These are phyloP conservation scores for Verruconis gallopava DNA, from an alignment of 2,329 filamentous ascomycete genomes.

Conservation along the genomic window DNA sequence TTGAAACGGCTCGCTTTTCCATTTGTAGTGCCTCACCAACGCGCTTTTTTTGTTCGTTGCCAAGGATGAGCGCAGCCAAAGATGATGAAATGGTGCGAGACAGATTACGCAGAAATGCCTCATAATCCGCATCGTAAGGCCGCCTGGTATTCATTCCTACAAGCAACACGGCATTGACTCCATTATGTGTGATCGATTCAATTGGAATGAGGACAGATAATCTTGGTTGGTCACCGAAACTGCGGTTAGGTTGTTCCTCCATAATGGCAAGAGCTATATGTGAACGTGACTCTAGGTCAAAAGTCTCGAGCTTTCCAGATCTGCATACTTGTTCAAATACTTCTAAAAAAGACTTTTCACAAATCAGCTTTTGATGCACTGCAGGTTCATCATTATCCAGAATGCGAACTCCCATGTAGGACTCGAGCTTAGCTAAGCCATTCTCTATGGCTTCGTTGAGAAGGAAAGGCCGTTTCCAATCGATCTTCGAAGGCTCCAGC, in stretches of 20 bases:
- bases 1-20: slow-evolving; percentile 27
- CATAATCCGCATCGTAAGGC: slow-evolving; percentile 55
- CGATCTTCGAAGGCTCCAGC: slow-evolving; percentile 1
- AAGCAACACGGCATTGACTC: slow-evolving; percentile 39
- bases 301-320: slow-evolving; percentile 3
- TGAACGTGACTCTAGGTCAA: slow-evolving; percentile 3
- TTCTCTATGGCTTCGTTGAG: not conserved
- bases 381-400: not conserved
- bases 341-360: not conserved
- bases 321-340: not conserved
- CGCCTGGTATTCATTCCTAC: slow-evolving; percentile 54
- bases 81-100: slow-evolving; percentile 35
- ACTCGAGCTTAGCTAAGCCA: slow-evolving; percentile 2
- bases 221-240: slow-evolving; percentile 5
- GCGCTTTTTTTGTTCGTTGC: slow-evolving; percentile 53
- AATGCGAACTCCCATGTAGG: slow-evolving; percentile 3
- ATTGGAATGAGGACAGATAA: slow-evolving; percentile 1
- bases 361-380: slow-evolving; percentile 1
- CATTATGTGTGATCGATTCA: slow-evolving; percentile 1
- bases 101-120: slow-evolving; percentile 46
- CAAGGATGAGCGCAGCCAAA: slow-evolving; percentile 54
- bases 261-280: not conserved
- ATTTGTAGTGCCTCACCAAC: slow-evolving; percentile 55
- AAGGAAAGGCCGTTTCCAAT: not conserved
- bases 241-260: slow-evolving; percentile 4